Evolutionary conservation across 139 green algal genomes (phyloP).

Genomic region (Prasinococcaceae sp.): DNA sequence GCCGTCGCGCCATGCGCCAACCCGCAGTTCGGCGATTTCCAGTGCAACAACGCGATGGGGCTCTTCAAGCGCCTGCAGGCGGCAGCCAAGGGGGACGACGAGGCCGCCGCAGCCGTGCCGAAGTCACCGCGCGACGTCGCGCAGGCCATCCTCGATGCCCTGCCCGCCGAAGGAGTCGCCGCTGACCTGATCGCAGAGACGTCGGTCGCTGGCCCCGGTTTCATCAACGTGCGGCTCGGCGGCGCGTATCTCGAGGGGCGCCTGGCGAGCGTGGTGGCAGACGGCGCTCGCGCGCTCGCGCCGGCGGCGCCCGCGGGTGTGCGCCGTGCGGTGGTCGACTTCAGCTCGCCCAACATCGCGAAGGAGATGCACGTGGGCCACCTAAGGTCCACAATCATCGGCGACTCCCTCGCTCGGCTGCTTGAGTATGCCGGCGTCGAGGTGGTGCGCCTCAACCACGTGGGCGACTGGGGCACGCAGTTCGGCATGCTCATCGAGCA

Average conservation of each 20-base stretch:
- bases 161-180: slow-evolving; percentile 40
- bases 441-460: slow-evolving; percentile 87
- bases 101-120: not conserved
- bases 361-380: slow-evolving; percentile 98
- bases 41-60: slow-evolving; percentile 93
- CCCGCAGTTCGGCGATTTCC: slow-evolving; percentile 83
- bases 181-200: slow-evolving; percentile 39
- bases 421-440: slow-evolving; percentile 77
- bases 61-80: slow-evolving; percentile 60
- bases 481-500: slow-evolving; percentile 96
- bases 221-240: slow-evolving; percentile 77
- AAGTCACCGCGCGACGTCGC: not conserved
- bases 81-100: slow-evolving; percentile 34
- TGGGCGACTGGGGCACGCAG: slow-evolving; percentile 92
- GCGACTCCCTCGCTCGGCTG: slow-evolving; percentile 54
- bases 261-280: slow-evolving; percentile 1
- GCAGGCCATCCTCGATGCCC: slow-evolving; percentile 52
- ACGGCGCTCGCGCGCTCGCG: slow-evolving; percentile 9
- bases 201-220: slow-evolving; percentile 78
- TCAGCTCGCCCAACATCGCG: slow-evolving; percentile 92
- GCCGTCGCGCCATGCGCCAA: slow-evolving; percentile 52
- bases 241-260: slow-evolving; percentile 13
- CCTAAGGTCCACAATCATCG: slow-evolving; percentile 92
- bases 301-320: slow-evolving; percentile 1
- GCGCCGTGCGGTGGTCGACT: slow-evolving; percentile 69